Evolutionary conservation across 1,284 basidiomycete genomes (phyloP), one percentile per base, ranked within the genome.

Genomic region (Agroathelia rolfsii): DNA sequence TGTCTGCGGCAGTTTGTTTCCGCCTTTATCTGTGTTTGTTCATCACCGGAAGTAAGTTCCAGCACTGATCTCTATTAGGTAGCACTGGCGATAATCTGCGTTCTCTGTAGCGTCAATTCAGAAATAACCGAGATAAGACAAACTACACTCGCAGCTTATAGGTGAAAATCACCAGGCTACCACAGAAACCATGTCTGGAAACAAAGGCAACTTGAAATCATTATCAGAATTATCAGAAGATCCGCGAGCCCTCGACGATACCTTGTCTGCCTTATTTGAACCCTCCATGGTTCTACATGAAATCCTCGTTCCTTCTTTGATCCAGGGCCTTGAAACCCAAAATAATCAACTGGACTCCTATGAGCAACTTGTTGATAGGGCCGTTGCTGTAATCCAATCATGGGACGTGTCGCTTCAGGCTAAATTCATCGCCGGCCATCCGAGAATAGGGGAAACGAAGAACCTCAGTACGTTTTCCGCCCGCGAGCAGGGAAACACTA

Each of bases 361-460:
- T 52, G 33, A 55, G 10, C 55, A 64, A 8, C 58, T 93, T 37
- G 67, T 93, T 44, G 69, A 80, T 46, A 46, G 59, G 6, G 70
- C 80, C 3, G 56, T 77, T 34, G 41, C 37, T 3, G 58, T 70
- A 32, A 69, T 86, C 17, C 45, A 47, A 5, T 47, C 43, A 21
- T 90, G 86, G 85, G 58, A 64, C 24, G 45, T 58, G 28, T 53
- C 59, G 8, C 60, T 72, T 8, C 75, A 75, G 49, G 77, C 77
- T 0, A 56, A 60, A 35, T 92, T 95, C 50, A 66, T 93, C 39
- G 69, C 65, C 2, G 86, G 78, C 2, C 90, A 94, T 58, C 90
- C 90, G 24, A 69, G 88, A 40, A 93, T 94, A 31, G 89, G 90
- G 16, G 86, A 87, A 55, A 72, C 69, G 35, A 70, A 65, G 44